A percentile compares a stretch with the other conserved stretches of the same genome.
Conservation (phyloP, 768 basidiomycete genomes). For the Mycena haematopus region DNA sequence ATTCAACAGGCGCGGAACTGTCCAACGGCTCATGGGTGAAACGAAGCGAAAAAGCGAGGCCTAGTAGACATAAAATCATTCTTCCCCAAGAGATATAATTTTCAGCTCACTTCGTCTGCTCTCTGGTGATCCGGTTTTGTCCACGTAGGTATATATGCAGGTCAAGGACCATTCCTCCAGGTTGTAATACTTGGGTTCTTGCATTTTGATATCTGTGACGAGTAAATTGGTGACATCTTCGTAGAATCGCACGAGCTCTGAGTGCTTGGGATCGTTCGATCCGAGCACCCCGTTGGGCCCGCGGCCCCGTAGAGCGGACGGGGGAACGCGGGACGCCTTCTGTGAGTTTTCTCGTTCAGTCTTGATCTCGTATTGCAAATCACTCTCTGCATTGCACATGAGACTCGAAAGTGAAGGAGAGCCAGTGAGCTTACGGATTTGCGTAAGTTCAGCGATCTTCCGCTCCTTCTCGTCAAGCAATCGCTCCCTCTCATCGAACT, state of each 20-base stretch:
- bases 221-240: slow-evolving; percentile 87
- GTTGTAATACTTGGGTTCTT: slow-evolving; percentile 42
- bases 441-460: slow-evolving; percentile 53
- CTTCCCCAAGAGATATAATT: not conserved
- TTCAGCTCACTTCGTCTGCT: slow-evolving; percentile 47
- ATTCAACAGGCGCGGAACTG: slow-evolving; percentile 37
- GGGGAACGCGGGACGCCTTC: slow-evolving; percentile 50
- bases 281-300: slow-evolving; percentile 41
- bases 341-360: slow-evolving; percentile 64
- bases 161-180: slow-evolving; percentile 66
- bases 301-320: slow-evolving; percentile 43
- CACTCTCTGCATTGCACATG: slow-evolving; percentile 48
- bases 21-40: slow-evolving; percentile 49
- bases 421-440: slow-evolving; percentile 48
- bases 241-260: slow-evolving; percentile 73
- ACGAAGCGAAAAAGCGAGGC: slow-evolving; percentile 64
- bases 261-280: slow-evolving; percentile 62
- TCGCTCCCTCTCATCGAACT: slow-evolving; percentile 50
- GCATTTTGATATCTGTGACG: slow-evolving; percentile 63
- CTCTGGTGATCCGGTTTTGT: slow-evolving; percentile 37
- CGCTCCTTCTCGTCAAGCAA: slow-evolving; percentile 51
- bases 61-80: slow-evolving; percentile 40
- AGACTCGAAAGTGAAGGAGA: slow-evolving; percentile 3
- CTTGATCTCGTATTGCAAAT: slow-evolving; percentile 61
- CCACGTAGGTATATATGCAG: slow-evolving; percentile 70